Evolutionary conservation across 192 early-diverging fungal species (phyloP).

Genomic region (Linnemannia schmuckeri): DNA sequence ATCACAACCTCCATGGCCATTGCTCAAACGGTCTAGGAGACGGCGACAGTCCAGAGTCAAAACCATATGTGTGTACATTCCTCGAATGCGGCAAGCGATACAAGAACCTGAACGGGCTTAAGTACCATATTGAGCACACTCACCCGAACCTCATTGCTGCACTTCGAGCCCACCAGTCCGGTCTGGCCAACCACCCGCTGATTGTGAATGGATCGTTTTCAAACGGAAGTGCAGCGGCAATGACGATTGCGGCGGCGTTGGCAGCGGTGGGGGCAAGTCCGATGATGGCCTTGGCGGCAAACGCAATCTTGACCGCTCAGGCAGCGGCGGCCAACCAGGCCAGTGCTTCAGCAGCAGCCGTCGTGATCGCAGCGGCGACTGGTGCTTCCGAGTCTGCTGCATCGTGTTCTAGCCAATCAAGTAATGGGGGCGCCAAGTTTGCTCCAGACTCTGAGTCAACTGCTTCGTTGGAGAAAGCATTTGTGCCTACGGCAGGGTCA

Average conservation of each 20-base stretch:
- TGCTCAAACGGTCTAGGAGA: constrained; percentile 65
- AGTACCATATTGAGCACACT: constrained; percentile 86
- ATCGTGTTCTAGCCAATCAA: not conserved
- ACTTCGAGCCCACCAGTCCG: constrained; percentile 39
- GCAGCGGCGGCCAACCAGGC: constrained; percentile 13
- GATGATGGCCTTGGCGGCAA: constrained; percentile 34
- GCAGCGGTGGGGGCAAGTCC: constrained; percentile 23
- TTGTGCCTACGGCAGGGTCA: not conserved
- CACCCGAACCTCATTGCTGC: constrained; percentile 64
- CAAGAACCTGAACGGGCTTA: constrained; percentile 85
- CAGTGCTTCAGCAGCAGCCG: not conserved
- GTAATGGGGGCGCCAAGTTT: not conserved
- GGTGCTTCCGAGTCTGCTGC: not conserved
- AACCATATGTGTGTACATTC: constrained; percentile 83
- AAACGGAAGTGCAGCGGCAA: constrained; percentile 5
- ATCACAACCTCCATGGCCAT: constrained; percentile 97
- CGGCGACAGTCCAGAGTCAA: constrained; percentile 63
- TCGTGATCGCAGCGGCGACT: not conserved
- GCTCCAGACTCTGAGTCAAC: not conserved
- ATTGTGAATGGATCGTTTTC: constrained; percentile 7
- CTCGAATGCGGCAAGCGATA: constrained; percentile 77
- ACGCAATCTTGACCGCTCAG: constrained; percentile 31
- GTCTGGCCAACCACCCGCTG: constrained; percentile 25
- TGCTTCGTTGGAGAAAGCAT: not conserved
- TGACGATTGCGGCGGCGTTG: constrained; percentile 38